Conservation (phyloP, 2,329 filamentous ascomycete genomes). For the Trichoderma asperellum region DNA sequence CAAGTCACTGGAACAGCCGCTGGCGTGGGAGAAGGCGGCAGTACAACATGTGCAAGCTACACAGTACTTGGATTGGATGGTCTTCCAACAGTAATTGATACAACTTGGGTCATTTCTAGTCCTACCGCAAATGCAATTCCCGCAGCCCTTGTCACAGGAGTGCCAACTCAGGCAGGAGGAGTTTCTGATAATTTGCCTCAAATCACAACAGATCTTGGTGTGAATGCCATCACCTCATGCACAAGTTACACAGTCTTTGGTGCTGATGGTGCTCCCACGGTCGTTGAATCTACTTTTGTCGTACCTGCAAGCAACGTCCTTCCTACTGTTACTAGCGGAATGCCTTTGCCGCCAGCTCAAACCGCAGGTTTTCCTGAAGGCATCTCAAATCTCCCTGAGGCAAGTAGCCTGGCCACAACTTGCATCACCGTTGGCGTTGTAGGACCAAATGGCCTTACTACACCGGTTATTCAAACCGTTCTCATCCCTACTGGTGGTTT, state of each 20-base stretch:
- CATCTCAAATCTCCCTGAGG: constrained; percentile 29
- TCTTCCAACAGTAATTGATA: constrained; percentile 38
- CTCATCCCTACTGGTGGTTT: constrained; percentile 32
- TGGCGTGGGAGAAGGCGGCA: constrained; percentile 29
- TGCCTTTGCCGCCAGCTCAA: constrained; percentile 31
- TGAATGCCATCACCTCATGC: constrained; percentile 33
- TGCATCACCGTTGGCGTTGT: constrained; percentile 40
- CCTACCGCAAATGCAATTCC: constrained; percentile 31
- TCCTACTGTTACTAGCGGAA: constrained; percentile 30
- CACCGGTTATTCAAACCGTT: constrained; percentile 38
- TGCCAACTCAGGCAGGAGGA: constrained; percentile 4
- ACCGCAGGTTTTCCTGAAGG: constrained; percentile 32
- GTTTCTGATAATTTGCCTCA: constrained; percentile 29
- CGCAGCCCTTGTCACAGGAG: constrained; percentile 12
- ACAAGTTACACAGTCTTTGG: constrained; percentile 40
- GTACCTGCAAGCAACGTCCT: constrained; percentile 34
- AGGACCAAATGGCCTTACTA: constrained; percentile 40
- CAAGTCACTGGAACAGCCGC: constrained; percentile 26
- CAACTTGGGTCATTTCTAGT: constrained; percentile 39
- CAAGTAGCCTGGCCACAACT: constrained; percentile 34
- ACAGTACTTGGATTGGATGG: constrained; percentile 39
- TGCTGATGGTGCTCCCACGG: constrained; percentile 37
- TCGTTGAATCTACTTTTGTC: constrained; percentile 41
- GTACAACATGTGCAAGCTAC: constrained; percentile 37
- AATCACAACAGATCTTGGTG: constrained; percentile 25